Evolutionary conservation across 805 yeast species (phyloP), one percentile per base, ranked within the genome.

Genomic region (Nakazawaea anatomiae): DNA sequence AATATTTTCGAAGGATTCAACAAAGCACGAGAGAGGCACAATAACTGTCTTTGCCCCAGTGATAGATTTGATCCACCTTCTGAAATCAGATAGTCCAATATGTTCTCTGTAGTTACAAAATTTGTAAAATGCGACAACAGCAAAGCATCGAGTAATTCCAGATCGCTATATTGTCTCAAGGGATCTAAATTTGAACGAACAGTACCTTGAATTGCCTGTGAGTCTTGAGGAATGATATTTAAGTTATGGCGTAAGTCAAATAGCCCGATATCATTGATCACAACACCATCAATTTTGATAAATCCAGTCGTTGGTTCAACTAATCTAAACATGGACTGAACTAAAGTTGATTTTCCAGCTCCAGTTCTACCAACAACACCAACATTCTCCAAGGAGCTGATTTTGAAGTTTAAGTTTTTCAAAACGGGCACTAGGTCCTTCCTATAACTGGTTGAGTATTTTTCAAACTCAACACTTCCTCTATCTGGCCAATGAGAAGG

Each of bases 361-460:
- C 98, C 98, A 0, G 98, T 91, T 64, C 98, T 79, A 29, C 98
- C 98, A 51, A 92, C 97, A 67, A 91, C 90, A 55, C 98, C 98
- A 61, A 91, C 75, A 66, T 92, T 92, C 64, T 92, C 97, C 52
- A 78, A 72, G 1, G 91, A 80, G 45, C 80, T 75, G 59, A 92
- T 80, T 10, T 76, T 68, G 28, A 92, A 62, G 52, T 71, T 75
- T 58, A 92, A 78, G 52, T 83, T 72, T 58, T 82, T 86, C 67
- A 92, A 73, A 4, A 89, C 94, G 18, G 87, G 76, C 46, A 87
- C 96, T 55, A 92, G 74, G 53, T 85, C 90, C 11, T 82, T 80
- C 65, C 97, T 82, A 64, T 92, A 92, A 52, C 88, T 77, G 4
- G 97, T 83, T 12, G 89, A 80, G 64, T 89, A 92, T 58, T 87